Base-by-base conservation (phyloP, 106 monocot genomes). In the Posidonia australis region DNA sequence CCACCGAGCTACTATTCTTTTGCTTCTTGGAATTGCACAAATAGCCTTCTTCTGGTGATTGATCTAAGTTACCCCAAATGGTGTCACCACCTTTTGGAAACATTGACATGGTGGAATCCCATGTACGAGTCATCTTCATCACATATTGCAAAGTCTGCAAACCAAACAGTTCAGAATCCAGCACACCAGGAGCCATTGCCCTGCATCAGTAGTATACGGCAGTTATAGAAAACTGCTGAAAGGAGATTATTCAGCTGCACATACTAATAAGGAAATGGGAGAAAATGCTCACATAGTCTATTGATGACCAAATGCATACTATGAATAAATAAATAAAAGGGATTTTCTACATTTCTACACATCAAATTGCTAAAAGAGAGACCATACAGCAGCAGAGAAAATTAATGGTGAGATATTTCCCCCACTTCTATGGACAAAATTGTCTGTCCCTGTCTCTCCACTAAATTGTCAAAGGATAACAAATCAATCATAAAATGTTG, bases 61-160 rank as follows among this genome's bases (percentile, higher is more conserved):
- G 91, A 64, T 99, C 91, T 42, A 91, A 26, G 68, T 79, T 79
- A 77, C 98, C 98, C 98, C 98, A 99, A 41, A 99, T 99, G 14
- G 98, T 91, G 42, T 91, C 88, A 29, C 98, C 98, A 49, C 98
- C 98, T 83, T 91, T 99, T 22, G 91, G 91, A 74, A 99, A 79
- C 98, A 99, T 91, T 26, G 98, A 99, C 87, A 99, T 91, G 13
- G 91, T 91, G 71, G 98, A 82, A 77, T 99, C 98, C 98, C 98
- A 99, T 27, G 98, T 99, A 25, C 98, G 87, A 46, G 81, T 99
- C 91, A 99, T 99, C 23, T 88, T 82, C 91, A 99, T 99, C 23
- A 81, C 74, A 74, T 99, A 85, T 10, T 81, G 84, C 54, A 99
- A 78, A 0, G 98, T 99, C 21, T 99, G 98, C 43, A 99, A 66